Evolutionary conservation across 352 stramenopile genomes (phyloP).

Genomic region (Plasmopara halstedii): DNA sequence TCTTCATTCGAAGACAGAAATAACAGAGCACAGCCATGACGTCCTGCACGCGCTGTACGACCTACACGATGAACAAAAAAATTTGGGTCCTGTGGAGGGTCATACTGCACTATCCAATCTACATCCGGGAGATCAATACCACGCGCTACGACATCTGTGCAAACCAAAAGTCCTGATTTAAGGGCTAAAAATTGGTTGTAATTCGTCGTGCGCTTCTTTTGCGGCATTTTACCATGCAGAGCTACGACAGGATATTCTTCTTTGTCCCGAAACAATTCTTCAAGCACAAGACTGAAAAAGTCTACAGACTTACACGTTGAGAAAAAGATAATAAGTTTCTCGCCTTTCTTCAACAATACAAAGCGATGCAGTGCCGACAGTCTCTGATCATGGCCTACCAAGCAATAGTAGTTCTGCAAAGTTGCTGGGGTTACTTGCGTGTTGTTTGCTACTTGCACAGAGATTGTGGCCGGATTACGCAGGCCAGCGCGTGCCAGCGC

Average conservation of each 20-base stretch:
- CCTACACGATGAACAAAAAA: constrained; percentile 99
- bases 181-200: constrained; percentile 66
- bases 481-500: constrained; percentile 93
- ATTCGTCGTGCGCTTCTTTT: constrained; percentile 81
- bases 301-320: constrained; percentile 98
- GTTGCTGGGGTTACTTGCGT: constrained; percentile 72
- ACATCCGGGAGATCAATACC: constrained; percentile 98
- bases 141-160: constrained; percentile 97
- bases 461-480: constrained; percentile 97
- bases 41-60: constrained; percentile 93
- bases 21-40: constrained; percentile 87
- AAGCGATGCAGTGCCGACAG: constrained; percentile 91
- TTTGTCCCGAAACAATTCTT: constrained; percentile 53
- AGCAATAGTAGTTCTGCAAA: constrained; percentile 93
- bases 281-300: constrained; percentile 92
- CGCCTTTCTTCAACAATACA: constrained; percentile 72
- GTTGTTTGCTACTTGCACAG: constrained; percentile 91
- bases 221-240: constrained; percentile 93
- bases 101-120: constrained; percentile 99
- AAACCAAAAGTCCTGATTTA: constrained; percentile 87
- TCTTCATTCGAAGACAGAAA: constrained; percentile 97
- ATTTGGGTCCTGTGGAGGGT: constrained; percentile 95
- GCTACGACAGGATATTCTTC: constrained; percentile 45
- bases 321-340: constrained; percentile 98
- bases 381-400: constrained; percentile 92